A percentile compares a stretch with the other conserved stretches of the same genome.
Evolutionary conservation across 352 stramenopile species (phyloP).

Genomic region (Halophytophthora polymorphica): DNA sequence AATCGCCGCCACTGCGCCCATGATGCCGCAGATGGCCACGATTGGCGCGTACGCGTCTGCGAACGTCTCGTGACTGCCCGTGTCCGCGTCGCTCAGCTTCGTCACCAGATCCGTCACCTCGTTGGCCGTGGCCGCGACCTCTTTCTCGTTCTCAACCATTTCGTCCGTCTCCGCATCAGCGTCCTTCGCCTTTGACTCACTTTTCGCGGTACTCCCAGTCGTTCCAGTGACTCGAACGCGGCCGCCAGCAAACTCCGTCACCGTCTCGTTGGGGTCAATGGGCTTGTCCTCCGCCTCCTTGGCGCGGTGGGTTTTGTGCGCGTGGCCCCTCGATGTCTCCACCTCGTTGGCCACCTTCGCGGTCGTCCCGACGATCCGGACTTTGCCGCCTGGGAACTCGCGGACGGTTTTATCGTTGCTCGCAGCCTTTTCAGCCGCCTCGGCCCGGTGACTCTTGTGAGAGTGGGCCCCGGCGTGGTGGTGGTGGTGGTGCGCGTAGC

Average conservation of each 20-base stretch:
- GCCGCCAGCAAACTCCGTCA: neutral
- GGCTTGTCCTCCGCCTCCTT: constrained; percentile 2
- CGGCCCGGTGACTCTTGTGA: too few relatives aligned
- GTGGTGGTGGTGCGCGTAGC: constrained; percentile 20
- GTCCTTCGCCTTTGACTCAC: constrained; percentile 8
- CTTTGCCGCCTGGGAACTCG: constrained; percentile 50
- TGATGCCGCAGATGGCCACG: constrained; percentile 61
- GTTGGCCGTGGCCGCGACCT: constrained; percentile 24
- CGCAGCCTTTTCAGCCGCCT: constrained; percentile 9
- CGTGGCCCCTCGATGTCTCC: neutral
- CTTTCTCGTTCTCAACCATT: constrained; percentile 11
- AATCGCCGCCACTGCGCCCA: constrained; percentile 62
- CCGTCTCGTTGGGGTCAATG: neutral
- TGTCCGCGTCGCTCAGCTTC: constrained; percentile 39
- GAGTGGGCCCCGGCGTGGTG: too few relatives aligned
- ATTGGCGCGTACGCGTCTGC: constrained; percentile 40
- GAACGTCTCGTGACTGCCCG: constrained; percentile 30
- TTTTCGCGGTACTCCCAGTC: neutral
- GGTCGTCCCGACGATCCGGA: constrained; percentile 35
- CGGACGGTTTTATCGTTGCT: constrained; percentile 37
- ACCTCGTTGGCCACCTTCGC: neutral
- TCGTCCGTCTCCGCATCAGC: constrained; percentile 11
- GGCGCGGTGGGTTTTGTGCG: constrained; percentile 5
- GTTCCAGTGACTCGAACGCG: neutral
- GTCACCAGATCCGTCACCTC: constrained; percentile 54